Evolutionary conservation across 129 eudicot species (phyloP), one percentile per base, ranked within the genome.

Genomic region (Flaveria brownii): DNA sequence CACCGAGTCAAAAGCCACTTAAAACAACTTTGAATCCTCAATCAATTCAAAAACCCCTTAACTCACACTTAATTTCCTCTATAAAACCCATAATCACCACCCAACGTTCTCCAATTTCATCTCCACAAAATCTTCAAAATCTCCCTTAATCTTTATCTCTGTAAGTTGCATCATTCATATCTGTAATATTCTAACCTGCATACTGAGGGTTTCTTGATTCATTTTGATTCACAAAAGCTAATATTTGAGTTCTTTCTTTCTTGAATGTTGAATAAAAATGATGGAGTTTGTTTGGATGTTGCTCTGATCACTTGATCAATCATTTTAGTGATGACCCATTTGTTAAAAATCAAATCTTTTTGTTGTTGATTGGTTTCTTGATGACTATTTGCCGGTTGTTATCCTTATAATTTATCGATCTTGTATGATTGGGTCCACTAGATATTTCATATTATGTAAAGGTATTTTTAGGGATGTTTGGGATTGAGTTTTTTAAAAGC

Each of bases 81-180:
- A 80, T 80, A 80, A 73, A 80, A 43, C 13, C 75, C 63, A 52
- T 41, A 57, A 30, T 41, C 55, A 16, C 60, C 67, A 36, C 3
- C 68, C 73, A 77, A 72, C 83, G 49, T 65, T 80, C 83, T 52
- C 57, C 39, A 68, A 56, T 41, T 77, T 46, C 36, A 16, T 69
- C 76, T 26, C 62, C 62, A 57, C 39, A 28, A 6, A 4, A 52
- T 5, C 6, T 13, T 3, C 54, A 4, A 49, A 57, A 22, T 61
- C 42, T 61, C 68, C 13, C 18, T 25, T 1, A 66, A 74, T 0
- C 62, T 57, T 68, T n/a, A 46, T 43, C 28, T 59, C 81, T 78
- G 70, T 69, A 77, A 46, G 77, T 55, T 52, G 2, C 14, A n/a
- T 11, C 13, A 26, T 69, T 46, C 17, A 4, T 69, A 10, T 68